Evolutionary conservation across 176 grass and related monocot genomes (phyloP), one percentile per base, ranked within the genome.

Genomic region (Oryza coarctata): DNA sequence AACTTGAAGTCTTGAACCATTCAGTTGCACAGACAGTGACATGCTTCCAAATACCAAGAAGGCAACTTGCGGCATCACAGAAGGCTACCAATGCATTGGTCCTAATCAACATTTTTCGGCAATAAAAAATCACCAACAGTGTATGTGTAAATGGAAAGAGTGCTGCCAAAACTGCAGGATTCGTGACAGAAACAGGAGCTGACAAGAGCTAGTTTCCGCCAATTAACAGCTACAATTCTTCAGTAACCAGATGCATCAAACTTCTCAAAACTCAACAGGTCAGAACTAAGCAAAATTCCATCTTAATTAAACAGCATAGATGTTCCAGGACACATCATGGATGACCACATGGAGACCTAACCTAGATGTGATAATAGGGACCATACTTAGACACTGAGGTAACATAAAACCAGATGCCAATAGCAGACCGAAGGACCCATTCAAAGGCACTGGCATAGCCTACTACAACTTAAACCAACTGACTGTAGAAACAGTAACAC

Each of bases 361-460:
- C 20, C 20, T 23, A 14, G 50, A n/a, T 7, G 45, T 14, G 4
- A 65, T 11, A 9, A n/a, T 12, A 30, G 2, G 28, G 65, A 1
- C 23, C 62, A 28, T 55, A 50, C 40, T 73, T 45, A 12, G 34
- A 31, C 0, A 79, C 20, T 50, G 45, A 29, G 4, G 33, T n/a
- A 79, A 67, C 28, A 35, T 35, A 88, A 43, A 83, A 11, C 68
- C 44, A 77, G 44, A 55, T 52, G 28, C 77, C 20, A 50, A 12
- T 67, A 27, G 18, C 60, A 32, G 44, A 57, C 12, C 0, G n/a
- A 44, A 32, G 3, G 49, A 45, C 17, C 30, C 11, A 70, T 31
- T 33, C 15, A 4, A 57, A 14, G 22, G 27, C 69, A 68, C 11
- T 25, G 44, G 33, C 27, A 79, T 34, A 79, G 6, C 4, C 1